Percentiles rank a stretch among this genome's conserved stretches.
These are phyloP conservation scores for Neocatenulostroma microsporum DNA, from an alignment of 2,329 filamentous ascomycete genomes.

Conservation along the genomic window DNA sequence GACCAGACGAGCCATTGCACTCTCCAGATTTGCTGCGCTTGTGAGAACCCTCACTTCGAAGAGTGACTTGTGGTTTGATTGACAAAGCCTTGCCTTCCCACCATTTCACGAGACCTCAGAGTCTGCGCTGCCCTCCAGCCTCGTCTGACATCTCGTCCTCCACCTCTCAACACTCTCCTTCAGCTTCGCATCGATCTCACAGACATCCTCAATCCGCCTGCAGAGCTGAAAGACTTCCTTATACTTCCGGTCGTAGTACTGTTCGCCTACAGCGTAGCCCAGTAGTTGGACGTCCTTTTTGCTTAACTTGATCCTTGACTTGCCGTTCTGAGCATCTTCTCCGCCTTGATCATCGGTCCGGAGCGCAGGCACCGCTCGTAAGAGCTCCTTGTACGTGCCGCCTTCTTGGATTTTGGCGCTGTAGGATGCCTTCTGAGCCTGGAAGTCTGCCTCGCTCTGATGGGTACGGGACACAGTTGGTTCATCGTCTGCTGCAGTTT, in stretches of 20 bases:
- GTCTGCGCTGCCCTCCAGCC: slow-evolving; percentile 5
- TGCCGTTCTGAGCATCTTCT: neutral
- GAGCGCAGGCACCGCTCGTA: slow-evolving; percentile 14
- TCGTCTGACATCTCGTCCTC: slow-evolving; percentile 16
- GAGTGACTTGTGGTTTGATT: too few relatives aligned
- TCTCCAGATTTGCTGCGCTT: too few relatives aligned
- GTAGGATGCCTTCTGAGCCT: slow-evolving; percentile 24
- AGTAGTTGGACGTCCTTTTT: slow-evolving; percentile 31
- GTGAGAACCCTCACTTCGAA: too few relatives aligned
- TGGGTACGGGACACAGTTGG: slow-evolving; percentile 23
- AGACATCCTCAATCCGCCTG: slow-evolving; percentile 15
- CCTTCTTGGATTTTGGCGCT: slow-evolving; percentile 25
- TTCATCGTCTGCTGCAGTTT: slow-evolving; percentile 21
- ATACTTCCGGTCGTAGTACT: slow-evolving; percentile 52
- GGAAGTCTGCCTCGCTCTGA: slow-evolving; percentile 27
- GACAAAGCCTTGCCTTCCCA: too few relatives aligned
- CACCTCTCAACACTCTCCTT: slow-evolving; percentile 18
- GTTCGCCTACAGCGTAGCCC: slow-evolving; percentile 49
- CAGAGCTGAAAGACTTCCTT: slow-evolving; percentile 33
- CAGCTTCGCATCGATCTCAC: slow-evolving; percentile 19
- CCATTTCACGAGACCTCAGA: too few relatives aligned
- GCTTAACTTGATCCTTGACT: slow-evolving; percentile 13
- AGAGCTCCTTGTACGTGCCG: slow-evolving; percentile 16
- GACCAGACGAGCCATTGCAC: too few relatives aligned
- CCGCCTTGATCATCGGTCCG: too few relatives aligned